A percentile compares a stretch with the other conserved stretches of the same genome.
These are phyloP conservation scores for Phanerochaete carnosa DNA, from an alignment of 768 basidiomycete genomes.

Conservation along the genomic window DNA sequence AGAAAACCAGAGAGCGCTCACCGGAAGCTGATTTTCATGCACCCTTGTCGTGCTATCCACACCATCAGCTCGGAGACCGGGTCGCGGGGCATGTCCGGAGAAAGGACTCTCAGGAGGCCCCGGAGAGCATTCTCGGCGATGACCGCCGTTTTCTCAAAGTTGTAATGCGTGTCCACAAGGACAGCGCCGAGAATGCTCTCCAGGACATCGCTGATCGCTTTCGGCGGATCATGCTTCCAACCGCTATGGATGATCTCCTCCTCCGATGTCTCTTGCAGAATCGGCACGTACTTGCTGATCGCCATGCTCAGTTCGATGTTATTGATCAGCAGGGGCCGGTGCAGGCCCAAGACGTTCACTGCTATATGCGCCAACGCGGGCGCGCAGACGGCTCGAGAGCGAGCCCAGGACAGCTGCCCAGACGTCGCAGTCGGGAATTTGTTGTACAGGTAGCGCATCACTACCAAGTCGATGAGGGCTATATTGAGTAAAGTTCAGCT, in stretches of 20 bases:
- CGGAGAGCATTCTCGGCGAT: slow-evolving; percentile 64
- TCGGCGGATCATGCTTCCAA: slow-evolving; percentile 86
- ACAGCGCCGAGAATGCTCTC: slow-evolving; percentile 85
- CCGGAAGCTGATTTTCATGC: slow-evolving; percentile 46
- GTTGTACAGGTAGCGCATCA: slow-evolving; percentile 66
- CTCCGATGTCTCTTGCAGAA: slow-evolving; percentile 51
- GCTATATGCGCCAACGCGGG: slow-evolving; percentile 68
- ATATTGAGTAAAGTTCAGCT: slow-evolving; percentile 7
- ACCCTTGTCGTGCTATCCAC: slow-evolving; percentile 61
- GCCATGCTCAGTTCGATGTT: slow-evolving; percentile 64
- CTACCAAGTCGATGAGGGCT: slow-evolving; percentile 73
- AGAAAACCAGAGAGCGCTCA: slow-evolving; percentile 26
- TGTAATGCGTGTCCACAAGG: slow-evolving; percentile 73
- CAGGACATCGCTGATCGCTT: slow-evolving; percentile 79
- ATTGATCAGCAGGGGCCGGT: slow-evolving; percentile 68
- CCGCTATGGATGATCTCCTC: slow-evolving; percentile 63
- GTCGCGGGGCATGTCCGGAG: slow-evolving; percentile 59
- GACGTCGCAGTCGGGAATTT: slow-evolving; percentile 73
- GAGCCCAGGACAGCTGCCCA: slow-evolving; percentile 70
- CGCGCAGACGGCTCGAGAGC: slow-evolving; percentile 69
- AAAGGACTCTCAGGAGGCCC: slow-evolving; percentile 59
- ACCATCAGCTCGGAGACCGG: slow-evolving; percentile 71
- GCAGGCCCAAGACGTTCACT: slow-evolving; percentile 60
- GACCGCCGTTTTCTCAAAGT: slow-evolving; percentile 63
- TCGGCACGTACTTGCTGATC: slow-evolving; percentile 56